Evolutionary conservation across 805 yeast species (phyloP).

Genomic region (Scheffersomyces amazonensis): DNA sequence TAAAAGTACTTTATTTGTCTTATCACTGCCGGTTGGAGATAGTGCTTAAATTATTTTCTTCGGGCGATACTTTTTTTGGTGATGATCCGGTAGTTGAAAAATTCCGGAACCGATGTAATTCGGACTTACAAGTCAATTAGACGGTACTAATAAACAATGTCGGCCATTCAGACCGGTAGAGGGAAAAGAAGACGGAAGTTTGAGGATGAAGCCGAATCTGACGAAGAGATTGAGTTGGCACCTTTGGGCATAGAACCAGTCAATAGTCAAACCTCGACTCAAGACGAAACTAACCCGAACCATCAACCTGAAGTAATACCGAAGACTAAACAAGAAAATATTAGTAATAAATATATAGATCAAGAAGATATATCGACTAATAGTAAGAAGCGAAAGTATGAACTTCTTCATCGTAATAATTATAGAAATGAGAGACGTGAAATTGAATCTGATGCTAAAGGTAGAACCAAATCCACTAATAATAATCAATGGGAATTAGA

Average conservation of each 20-base stretch:
- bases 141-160: too few species aligned
- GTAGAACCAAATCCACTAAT: conserved; percentile 1
- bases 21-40: too few species aligned
- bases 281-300: neutral
- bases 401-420: conserved; percentile 35
- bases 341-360: neutral
- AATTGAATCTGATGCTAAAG: neutral
- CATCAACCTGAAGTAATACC: neutral
- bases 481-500: conserved; percentile 49
- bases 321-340: neutral
- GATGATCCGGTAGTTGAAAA: too few species aligned
- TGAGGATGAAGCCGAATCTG: conserved; percentile 3
- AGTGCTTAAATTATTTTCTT: too few species aligned
- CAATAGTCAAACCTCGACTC: neutral
- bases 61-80: too few species aligned
- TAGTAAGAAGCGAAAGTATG: conserved; percentile 47
- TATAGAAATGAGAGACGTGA: neutral
- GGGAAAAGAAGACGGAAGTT: conserved; percentile 10
- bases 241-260: too few species aligned
- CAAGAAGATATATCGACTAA: neutral
- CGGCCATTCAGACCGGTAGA: conserved; percentile 10
- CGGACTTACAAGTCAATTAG: neutral
- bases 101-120: too few species aligned
- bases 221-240: conserved; percentile 1
- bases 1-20: too few species aligned